Evolutionary conservation across 495 filamentous ascomycete species (phyloP).

Genomic region (Sporormia fimetaria): DNA sequence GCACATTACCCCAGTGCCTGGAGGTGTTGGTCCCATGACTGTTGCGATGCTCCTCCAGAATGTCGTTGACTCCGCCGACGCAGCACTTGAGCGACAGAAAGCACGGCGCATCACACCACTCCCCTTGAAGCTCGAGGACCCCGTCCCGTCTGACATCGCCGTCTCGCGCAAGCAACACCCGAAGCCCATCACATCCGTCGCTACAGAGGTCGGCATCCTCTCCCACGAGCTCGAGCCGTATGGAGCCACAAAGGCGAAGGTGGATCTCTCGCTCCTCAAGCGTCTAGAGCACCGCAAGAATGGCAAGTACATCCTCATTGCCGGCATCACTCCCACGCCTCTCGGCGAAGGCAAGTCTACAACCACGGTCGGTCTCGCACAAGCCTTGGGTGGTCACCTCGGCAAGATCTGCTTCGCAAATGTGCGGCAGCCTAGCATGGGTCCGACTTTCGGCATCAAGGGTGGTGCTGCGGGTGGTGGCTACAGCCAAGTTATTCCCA

Average conservation of each 20-base stretch:
- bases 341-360: slow-evolving; percentile 97
- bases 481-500: slow-evolving; percentile 97
- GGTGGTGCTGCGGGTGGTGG: slow-evolving; percentile 93
- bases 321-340: slow-evolving; percentile 95
- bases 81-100: slow-evolving; percentile 72
- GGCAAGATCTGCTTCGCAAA: slow-evolving; percentile 86
- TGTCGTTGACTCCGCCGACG: slow-evolving; percentile 70
- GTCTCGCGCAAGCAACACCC: slow-evolving; percentile 82
- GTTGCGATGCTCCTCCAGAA: slow-evolving; percentile 96
- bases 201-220: slow-evolving; percentile 78
- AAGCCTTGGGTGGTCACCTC: slow-evolving; percentile 86
- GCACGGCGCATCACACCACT: slow-evolving; percentile 64
- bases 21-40: slow-evolving; percentile 96
- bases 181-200: slow-evolving; percentile 74
- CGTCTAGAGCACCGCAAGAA: slow-evolving; percentile 76
- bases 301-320: slow-evolving; percentile 82
- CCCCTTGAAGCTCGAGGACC: slow-evolving; percentile 58
- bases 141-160: slow-evolving; percentile 87
- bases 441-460: slow-evolving; percentile 97
- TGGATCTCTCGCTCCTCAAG: slow-evolving; percentile 69
- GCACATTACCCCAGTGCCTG: slow-evolving; percentile 93
- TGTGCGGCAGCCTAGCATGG: slow-evolving; percentile 91
- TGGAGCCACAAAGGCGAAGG: slow-evolving; percentile 88
- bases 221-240: slow-evolving; percentile 83
- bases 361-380: slow-evolving; percentile 90